These are phyloP conservation scores for Suhomyces vadensis DNA, from an alignment of 805 yeast species.

Conservation along the genomic window DNA sequence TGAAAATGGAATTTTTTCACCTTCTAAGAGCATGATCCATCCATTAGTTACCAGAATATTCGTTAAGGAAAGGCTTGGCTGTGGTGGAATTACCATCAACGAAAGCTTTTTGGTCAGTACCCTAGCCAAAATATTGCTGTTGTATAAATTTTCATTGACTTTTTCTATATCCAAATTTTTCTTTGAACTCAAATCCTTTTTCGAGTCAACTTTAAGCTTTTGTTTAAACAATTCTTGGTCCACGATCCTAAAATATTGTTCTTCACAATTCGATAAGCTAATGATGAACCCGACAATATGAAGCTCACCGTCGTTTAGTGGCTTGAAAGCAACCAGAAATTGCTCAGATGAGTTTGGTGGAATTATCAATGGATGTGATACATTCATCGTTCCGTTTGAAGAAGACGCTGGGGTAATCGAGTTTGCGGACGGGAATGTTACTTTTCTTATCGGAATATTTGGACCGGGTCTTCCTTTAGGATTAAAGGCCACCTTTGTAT, in stretches of 20 bases:
- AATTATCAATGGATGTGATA: constrained; percentile 17
- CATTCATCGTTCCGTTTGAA: background rate
- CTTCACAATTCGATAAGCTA: constrained; percentile 50
- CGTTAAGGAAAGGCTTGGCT: constrained; percentile 61
- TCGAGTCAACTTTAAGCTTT: constrained; percentile 11
- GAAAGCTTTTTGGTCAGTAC: constrained; percentile 20
- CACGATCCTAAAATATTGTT: constrained; percentile 46
- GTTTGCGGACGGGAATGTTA: background rate
- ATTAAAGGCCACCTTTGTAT: background rate
- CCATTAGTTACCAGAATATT: constrained; percentile 57
- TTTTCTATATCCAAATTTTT: constrained; percentile 9
- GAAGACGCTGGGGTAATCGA: background rate
- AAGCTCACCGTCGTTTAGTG: constrained; percentile 50
- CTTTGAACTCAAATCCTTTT: constrained; percentile 3
- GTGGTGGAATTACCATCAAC: constrained; percentile 43
- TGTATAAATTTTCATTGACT: constrained; percentile 27
- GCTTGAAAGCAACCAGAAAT: constrained; percentile 48
- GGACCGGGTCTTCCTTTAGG: constrained; percentile 5
- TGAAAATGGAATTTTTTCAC: constrained; percentile 57
- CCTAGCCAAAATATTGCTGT: constrained; percentile 20
- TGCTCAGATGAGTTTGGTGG: constrained; percentile 31
- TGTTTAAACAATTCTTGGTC: constrained; percentile 25
- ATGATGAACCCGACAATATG: constrained; percentile 53
- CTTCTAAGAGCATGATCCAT: constrained; percentile 78
- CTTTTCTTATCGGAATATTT: background rate